phyloP scores from a whole-genome alignment of 1,284 basidiomycete species.

The Malassezia brasiliensis region DNA sequence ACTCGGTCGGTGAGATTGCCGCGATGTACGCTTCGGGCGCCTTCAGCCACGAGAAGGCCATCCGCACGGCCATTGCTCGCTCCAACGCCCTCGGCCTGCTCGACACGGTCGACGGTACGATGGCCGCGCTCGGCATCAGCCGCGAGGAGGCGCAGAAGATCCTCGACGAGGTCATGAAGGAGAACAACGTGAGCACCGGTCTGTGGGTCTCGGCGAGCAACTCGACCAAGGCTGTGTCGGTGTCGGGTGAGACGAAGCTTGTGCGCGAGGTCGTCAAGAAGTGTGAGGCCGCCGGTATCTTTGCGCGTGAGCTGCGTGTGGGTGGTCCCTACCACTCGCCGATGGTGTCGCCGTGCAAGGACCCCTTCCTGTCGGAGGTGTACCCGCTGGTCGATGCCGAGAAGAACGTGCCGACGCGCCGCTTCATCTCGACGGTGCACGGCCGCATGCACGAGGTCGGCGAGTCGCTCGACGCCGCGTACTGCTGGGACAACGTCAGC shows the following conservation, averaged over 20 bases:
- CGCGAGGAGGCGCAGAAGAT: constrained; percentile 12
- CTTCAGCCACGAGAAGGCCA: constrained; percentile 12
- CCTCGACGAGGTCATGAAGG: constrained; percentile 10
- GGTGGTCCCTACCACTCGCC: constrained; percentile 21
- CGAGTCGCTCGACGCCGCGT: constrained; percentile 13
- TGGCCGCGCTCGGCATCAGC: constrained; percentile 18
- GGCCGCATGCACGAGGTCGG: constrained; percentile 12
- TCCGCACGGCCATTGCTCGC: constrained; percentile 17
- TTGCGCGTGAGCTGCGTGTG: constrained; percentile 18
- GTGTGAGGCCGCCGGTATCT: constrained; percentile 13
- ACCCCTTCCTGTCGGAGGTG: constrained; percentile 17
- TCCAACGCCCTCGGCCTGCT: constrained; percentile 13
- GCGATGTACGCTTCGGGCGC: constrained; percentile 20
- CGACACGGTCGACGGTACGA: constrained; percentile 14
- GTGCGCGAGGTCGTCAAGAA: constrained; percentile 10
- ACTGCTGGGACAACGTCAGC: constrained; percentile 22
- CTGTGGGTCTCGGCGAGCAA: constrained; percentile 17
- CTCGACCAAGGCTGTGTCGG: constrained; percentile 15
- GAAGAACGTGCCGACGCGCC: constrained; percentile 15
- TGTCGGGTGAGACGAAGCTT: constrained; percentile 14
- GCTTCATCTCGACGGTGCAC: constrained; percentile 18
- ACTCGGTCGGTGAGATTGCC: constrained; percentile 21
- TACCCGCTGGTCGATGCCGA: constrained; percentile 13
- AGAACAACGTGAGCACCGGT: constrained; percentile 3
- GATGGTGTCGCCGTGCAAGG: constrained; percentile 18